Base-by-base conservation (phyloP, 139 green algal genomes). In the Choricystis sp. region DNA sequence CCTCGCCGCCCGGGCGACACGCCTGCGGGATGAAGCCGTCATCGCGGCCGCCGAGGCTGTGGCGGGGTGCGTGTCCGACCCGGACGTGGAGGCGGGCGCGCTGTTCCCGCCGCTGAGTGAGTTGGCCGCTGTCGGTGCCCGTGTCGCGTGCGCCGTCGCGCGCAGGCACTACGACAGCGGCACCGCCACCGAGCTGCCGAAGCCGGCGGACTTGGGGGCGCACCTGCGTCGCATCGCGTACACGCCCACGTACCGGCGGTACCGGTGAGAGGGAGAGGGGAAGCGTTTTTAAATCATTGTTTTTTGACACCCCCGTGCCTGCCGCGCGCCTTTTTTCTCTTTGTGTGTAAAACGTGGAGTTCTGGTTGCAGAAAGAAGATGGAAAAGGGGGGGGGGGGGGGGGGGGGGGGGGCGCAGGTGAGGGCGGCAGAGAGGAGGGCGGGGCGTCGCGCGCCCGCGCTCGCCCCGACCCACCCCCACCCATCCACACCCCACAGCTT, bases 11-110 rank as follows among this genome's bases (percentile, higher is more conserved):
- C 66, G 80, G 48, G 77, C 72, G 66, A 91, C 78, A 23, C 81
- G 83, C 49, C 75, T 94, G 31, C 65, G 83, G 1, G 83, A 93
- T 57, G 88, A 95, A 60, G 86, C 91, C 74, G 83, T 91, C 65
- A 78, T 84, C 0, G 84, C 85, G 9, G 86, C 80, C 0, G 77
- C 77, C 19, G 77, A 90, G 66, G 79, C 83, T 19, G 75, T 95
- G n/a, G 77, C 85, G 0, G 69, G 77, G 23, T 63, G 85, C 59
- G 83, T 91, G 26, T 67, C 69, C 19, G n/a, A 16, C 58, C 9
- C 26, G 0, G 83, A 90, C 29, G 52, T 76, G 20, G 64, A 66
- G 0, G 29, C 9, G 5, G 87, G 87, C 0, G 66, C 66, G 21
- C 64, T 89, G 9, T 75, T 83, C 61, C 87, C 87, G 0, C 69